Percentiles rank a stretch among this genome's conserved stretches.
These are phyloP conservation scores for Saccharomycopsis lassenensis DNA, from an alignment of 805 yeast species.

Conservation along the genomic window DNA sequence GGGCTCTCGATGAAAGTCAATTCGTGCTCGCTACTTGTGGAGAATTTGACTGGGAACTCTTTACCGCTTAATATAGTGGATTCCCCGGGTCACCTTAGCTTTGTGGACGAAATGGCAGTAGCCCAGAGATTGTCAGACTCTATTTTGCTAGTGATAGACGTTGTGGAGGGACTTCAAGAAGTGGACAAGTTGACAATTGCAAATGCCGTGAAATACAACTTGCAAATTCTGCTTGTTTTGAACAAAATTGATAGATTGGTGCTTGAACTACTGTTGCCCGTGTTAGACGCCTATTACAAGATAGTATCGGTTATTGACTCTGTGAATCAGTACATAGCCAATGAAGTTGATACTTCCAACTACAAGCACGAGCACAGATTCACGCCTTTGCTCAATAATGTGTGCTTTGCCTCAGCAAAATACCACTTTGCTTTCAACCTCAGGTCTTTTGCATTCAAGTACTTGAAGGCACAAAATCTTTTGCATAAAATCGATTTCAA, in stretches of 20 bases:
- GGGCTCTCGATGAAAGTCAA: constrained; percentile 57
- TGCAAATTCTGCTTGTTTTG: constrained; percentile 49
- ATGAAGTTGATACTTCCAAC: constrained; percentile 21
- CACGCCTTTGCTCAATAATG: constrained; percentile 57
- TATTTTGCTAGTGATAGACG: constrained; percentile 65
- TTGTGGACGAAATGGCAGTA: constrained; percentile 60
- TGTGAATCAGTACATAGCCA: constrained; percentile 42
- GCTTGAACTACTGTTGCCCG: constrained; percentile 67
- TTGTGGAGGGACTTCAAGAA: constrained; percentile 69
- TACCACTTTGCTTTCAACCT: constrained; percentile 57
- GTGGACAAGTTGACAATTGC: constrained; percentile 40
- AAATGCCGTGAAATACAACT: constrained; percentile 37
- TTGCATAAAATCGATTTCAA: constrained; percentile 22
- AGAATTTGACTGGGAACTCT: constrained; percentile 43
- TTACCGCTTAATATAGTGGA: constrained; percentile 57
- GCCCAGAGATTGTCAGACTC: constrained; percentile 54
- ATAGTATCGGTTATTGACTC: constrained; percentile 48
- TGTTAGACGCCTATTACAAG: constrained; percentile 62
- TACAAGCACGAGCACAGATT: constrained; percentile 25
- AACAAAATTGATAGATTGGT: constrained; percentile 84
- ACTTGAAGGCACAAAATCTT: constrained; percentile 23
- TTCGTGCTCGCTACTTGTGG: constrained; percentile 50
- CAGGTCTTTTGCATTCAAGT: constrained; percentile 48
- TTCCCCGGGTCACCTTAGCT: constrained; percentile 87
- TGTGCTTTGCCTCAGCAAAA: constrained; percentile 62